Conservation (phyloP, 768 basidiomycete species). For the Trametes punicea region DNA sequence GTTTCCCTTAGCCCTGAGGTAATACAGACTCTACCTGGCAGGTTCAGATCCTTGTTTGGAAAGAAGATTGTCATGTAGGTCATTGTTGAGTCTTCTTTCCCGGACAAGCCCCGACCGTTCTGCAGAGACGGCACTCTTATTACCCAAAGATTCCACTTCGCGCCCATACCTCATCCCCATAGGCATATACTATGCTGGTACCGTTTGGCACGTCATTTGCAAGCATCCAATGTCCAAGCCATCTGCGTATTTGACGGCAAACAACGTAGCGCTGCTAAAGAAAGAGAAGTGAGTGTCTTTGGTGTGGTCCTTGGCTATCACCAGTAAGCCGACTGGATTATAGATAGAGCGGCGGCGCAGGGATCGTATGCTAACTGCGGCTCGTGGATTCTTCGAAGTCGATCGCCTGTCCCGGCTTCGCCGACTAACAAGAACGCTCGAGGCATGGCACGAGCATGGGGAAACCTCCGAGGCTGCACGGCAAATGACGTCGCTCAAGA, state of each 20-base stretch:
- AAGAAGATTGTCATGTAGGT: slow-evolving; percentile 74
- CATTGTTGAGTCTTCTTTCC: background rate
- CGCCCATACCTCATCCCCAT: slow-evolving; percentile 56
- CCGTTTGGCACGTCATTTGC: slow-evolving; percentile 59
- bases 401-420: slow-evolving; percentile 55
- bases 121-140: slow-evolving; percentile 81
- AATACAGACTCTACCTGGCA: slow-evolving; percentile 58
- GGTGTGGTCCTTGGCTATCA: background rate
- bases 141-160: slow-evolving; percentile 79
- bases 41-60: slow-evolving; percentile 57
- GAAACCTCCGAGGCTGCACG: slow-evolving; percentile 6
- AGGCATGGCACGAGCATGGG: slow-evolving; percentile 17
- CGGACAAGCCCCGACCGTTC: slow-evolving; percentile 10
- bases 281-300: slow-evolving; percentile 52
- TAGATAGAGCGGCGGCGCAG: slow-evolving; percentile 58
- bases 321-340: background rate
- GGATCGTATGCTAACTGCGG: slow-evolving; percentile 42
- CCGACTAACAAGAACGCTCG: slow-evolving; percentile 27
- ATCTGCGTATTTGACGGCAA: slow-evolving; percentile 83
- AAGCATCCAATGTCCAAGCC: slow-evolving; percentile 50
- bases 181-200: slow-evolving; percentile 82
- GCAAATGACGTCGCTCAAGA: slow-evolving; percentile 32
- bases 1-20: slow-evolving; percentile 52
- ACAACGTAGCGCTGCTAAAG: slow-evolving; percentile 63
- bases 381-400: slow-evolving; percentile 56